Evolutionary conservation across 202 grass and related monocot genomes (phyloP).

Genomic region (Setaria italica): DNA sequence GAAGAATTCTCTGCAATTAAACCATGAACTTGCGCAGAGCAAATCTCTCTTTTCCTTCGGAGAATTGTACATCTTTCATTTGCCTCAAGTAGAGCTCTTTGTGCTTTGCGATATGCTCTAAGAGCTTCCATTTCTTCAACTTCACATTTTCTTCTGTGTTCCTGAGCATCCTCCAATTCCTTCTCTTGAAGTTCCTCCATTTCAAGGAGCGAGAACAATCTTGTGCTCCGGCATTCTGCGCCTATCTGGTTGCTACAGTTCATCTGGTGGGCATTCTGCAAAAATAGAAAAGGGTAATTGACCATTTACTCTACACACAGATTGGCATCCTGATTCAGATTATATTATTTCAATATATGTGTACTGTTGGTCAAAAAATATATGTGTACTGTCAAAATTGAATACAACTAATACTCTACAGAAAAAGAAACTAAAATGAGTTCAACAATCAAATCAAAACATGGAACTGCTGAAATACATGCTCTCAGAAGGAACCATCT

Average conservation of each 20-base stretch:
- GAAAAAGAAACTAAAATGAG: slow-evolving; percentile 21
- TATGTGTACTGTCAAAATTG: slow-evolving; percentile 4
- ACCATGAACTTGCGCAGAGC: slow-evolving; percentile 73
- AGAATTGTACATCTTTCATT: slow-evolving; percentile 89
- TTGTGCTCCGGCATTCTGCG: slow-evolving; percentile 44
- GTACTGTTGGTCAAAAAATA: too few species aligned
- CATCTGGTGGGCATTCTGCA: slow-evolving; percentile 44
- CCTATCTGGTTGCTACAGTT: slow-evolving; percentile 45
- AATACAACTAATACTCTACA: slow-evolving; percentile 21
- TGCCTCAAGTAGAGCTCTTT: slow-evolving; percentile 85
- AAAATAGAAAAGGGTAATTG: slow-evolving; percentile 41
- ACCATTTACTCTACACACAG: slow-evolving; percentile 25
- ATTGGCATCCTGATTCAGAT: slow-evolving; percentile 26
- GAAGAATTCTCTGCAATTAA: slow-evolving; percentile 69
- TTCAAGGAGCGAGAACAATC: slow-evolving; percentile 69
- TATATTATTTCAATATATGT: background rate
- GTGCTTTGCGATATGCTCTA: slow-evolving; percentile 83
- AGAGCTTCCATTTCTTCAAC: slow-evolving; percentile 89
- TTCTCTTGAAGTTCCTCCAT: slow-evolving; percentile 82
- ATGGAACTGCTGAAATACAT: background rate
- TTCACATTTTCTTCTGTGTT: slow-evolving; percentile 77
- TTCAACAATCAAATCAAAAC: slow-evolving; percentile 19
- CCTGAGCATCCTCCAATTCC: slow-evolving; percentile 89
- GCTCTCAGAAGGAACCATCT: slow-evolving; percentile 2
- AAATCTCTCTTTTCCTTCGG: slow-evolving; percentile 76